Base-by-base conservation (phyloP, 257 asterid genomes). In the Ilex aquifolium region DNA sequence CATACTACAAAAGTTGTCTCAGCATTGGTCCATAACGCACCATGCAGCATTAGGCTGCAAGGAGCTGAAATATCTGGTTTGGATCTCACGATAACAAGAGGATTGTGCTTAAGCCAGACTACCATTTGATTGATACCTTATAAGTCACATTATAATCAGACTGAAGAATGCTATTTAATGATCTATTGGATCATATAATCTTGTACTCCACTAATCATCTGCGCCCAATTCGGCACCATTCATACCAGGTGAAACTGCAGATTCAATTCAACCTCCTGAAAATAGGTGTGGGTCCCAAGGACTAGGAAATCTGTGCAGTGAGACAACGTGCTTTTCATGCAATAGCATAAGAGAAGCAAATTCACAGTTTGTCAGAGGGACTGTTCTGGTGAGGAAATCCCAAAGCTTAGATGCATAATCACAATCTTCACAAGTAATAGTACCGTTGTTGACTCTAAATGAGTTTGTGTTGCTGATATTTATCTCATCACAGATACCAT, bases 281-380 rank as follows among this genome's bases (percentile, higher is more conserved):
- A 76, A 72, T 68, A 79, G 55, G 62, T 85, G 97, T 48, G 69
- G 73, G 65, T 72, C 70, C 50, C 73, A 32, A 62, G 89, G 59
- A 77, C 59, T 62, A 52, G 83, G 87, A 12, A 77, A 76, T 58
- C 68, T 83, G 49, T 90, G 97, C 79, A 56, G 70, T 57, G 83
- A 85, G 17, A 54, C n/a, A 9, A 74, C 85, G 49, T 91, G 98
- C 61, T 82, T 75, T 66, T 55, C 90, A 29, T 87, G 95, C 83
- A 83, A 60, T 66, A 82, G 83, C 73, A 64, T 72, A 57, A 76
- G 85, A 74, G 97, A 92, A 76, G 82, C 88, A 54, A 70, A 87
- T 61, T 72, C 96, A 57, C 80, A 80, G 63, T 89, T 83, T 10
- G 91, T 89, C 63, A 85, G 95, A 78, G 99, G 97, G 80, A 92